Evolutionary conservation across 768 basidiomycete genomes (phyloP), one percentile per base, ranked within the genome.

Genomic region (Leccinum subgranulosum): DNA sequence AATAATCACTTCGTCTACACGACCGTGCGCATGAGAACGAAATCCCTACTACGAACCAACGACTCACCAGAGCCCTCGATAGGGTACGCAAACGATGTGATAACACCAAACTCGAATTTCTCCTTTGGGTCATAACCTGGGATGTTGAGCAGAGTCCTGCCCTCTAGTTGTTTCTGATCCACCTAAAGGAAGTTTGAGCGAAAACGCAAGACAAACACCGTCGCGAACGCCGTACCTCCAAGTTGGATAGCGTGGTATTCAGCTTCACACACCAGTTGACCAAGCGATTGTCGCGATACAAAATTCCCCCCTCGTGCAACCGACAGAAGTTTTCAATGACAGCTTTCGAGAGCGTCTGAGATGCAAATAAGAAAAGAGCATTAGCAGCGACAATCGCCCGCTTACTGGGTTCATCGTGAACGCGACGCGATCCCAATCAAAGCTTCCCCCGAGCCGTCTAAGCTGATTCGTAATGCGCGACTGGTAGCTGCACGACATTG

Each of bases 191-290:
- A 7, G 27, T 58, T 4, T 7, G 27, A 36, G n/a, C 19, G 23
- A 51, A 51, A 15, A 25, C n/a, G 39, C n/a, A n/a, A 23, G 27
- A 34, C 0, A 23, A 6, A 2, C 4, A n/a, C 36, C 4, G 17
- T 25, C n/a, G 34, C 9, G 10, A 27, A 54, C 28, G 33, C n/a
- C 75, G 54, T 46, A 90, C 92, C 84, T 98, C 97, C 52, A 99
- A 81, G 73, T 98, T 98, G n/a, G 96, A 98, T 2, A 99, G 78
- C 0, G 96, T 96, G 1, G 97, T 99, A 71, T 98, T 97, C 58
- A 99, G 77, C 70, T 85, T 83, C 49, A 94, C 91, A 77, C 97
- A 99, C 96, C 97, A 98, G 68, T 98, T 97, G 58, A 98, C 96
- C 46, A 99, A 82, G 23, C 96, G 87, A 67, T 98, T 98, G 3